phyloP scores from a whole-genome alignment of 108 stramenopile species.

The Pseudonitzschia multistriata region DNA sequence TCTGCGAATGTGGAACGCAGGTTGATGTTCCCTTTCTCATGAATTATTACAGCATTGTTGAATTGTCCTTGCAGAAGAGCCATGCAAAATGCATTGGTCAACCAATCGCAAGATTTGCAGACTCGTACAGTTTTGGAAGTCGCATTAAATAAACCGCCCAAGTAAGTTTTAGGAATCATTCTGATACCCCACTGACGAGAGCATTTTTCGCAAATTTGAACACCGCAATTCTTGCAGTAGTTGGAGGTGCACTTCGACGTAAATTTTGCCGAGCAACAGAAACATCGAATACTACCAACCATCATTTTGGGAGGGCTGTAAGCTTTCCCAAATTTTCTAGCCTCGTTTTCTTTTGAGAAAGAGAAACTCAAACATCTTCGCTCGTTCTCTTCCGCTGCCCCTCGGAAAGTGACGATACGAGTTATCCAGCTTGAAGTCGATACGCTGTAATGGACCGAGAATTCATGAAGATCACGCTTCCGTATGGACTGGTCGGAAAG shows the following conservation, averaged over 20 bases:
- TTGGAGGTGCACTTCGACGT: background rate
- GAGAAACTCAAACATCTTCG: slow-evolving; percentile 28
- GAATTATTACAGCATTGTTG: slow-evolving; percentile 45
- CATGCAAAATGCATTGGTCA: slow-evolving; percentile 67
- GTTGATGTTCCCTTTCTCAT: slow-evolving; percentile 74
- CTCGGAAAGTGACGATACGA: slow-evolving; percentile 6
- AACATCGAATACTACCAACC: slow-evolving; percentile 12
- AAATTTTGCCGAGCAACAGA: slow-evolving; percentile 24
- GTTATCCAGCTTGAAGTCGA: slow-evolving; percentile 38
- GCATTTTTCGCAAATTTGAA: slow-evolving; percentile 58
- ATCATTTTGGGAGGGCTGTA: slow-evolving; percentile 53
- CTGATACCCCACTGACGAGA: slow-evolving; percentile 49
- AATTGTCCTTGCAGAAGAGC: slow-evolving; percentile 63
- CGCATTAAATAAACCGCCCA: background rate
- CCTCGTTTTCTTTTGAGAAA: slow-evolving; percentile 45
- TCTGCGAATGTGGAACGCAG: slow-evolving; percentile 64
- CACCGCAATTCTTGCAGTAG: slow-evolving; percentile 71
- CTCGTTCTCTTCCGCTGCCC: background rate
- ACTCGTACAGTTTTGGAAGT: slow-evolving; percentile 42
- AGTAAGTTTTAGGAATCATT: slow-evolving; percentile 75
- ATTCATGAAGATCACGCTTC: slow-evolving; percentile 28
- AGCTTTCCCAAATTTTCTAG: slow-evolving; percentile 40
- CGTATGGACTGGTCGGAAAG: slow-evolving; percentile 27
- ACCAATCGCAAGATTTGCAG: slow-evolving; percentile 63
- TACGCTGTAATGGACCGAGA: slow-evolving; percentile 41